Evolutionary conservation across 345 rosid genomes (phyloP).

Genomic region (Cardiospermum halicacabum): DNA sequence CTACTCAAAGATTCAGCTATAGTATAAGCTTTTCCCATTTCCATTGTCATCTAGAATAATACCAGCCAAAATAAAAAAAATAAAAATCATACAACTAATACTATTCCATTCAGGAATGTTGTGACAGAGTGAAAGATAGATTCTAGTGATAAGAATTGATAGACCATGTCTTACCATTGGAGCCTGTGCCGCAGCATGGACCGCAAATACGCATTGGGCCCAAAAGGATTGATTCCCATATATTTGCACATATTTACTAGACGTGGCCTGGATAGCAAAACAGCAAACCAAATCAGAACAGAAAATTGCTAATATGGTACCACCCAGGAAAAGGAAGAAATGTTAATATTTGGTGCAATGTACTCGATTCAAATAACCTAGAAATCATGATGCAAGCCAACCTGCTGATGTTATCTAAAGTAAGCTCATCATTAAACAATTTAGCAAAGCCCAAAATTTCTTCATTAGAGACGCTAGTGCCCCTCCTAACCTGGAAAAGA

Average conservation of each 20-base stretch:
- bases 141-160: background rate
- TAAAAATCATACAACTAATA: background rate
- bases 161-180: constrained; percentile 39
- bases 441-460: constrained; percentile 71
- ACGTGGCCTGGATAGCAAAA: constrained; percentile 58
- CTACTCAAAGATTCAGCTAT: background rate
- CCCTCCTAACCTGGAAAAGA: constrained; percentile 56
- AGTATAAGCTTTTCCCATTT: background rate
- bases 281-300: constrained; percentile 7
- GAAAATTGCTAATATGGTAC: constrained; percentile 3
- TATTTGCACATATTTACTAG: constrained; percentile 70
- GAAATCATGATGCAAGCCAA: constrained; percentile 16
- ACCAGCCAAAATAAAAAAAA: too few relatives aligned
- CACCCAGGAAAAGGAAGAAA: constrained; percentile 7
- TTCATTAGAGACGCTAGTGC: constrained; percentile 54
- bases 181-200: constrained; percentile 69
- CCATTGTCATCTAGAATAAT: background rate
- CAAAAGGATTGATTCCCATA: constrained; percentile 68
- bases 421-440: constrained; percentile 72
- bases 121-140: too few relatives aligned
- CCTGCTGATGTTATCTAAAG: constrained; percentile 76
- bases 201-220: constrained; percentile 69
- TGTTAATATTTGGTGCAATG: background rate
- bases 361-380: background rate
- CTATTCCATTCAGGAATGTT: background rate